A percentile compares a stretch with the other conserved stretches of the same genome.
These are phyloP conservation scores for Venustampulla echinocandica DNA, from an alignment of 495 filamentous ascomycete genomes.

Conservation along the genomic window DNA sequence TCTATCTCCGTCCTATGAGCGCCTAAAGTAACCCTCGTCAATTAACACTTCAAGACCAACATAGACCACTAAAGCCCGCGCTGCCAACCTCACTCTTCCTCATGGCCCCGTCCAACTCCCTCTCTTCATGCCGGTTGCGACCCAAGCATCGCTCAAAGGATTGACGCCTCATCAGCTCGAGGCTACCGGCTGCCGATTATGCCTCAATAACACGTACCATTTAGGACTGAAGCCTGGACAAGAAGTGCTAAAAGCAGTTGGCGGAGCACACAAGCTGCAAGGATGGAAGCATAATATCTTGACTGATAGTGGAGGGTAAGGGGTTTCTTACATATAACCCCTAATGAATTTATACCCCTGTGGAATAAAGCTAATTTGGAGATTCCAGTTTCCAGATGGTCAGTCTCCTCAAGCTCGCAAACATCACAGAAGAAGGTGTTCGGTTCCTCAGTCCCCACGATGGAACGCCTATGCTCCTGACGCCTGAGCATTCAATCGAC, in stretches of 20 bases:
- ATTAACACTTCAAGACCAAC: slow-evolving; percentile 8
- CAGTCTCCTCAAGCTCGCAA: slow-evolving; percentile 85
- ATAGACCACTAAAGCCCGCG: slow-evolving; percentile 90
- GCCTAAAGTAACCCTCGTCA: no score
- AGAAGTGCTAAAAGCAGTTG: slow-evolving; percentile 72
- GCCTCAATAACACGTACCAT: slow-evolving; percentile 97
- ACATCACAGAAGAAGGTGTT: slow-evolving; percentile 91
- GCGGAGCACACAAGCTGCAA: slow-evolving; percentile 88
- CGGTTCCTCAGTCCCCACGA: slow-evolving; percentile 92
- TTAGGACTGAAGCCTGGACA: slow-evolving; percentile 91
- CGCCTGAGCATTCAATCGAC: slow-evolving; percentile 92
- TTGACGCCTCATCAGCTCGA: slow-evolving; percentile 88
- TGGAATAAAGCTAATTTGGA: slow-evolving; percentile 1
- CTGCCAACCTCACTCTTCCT: slow-evolving; percentile 79
- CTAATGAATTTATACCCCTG: not conserved
- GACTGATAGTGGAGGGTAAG: slow-evolving; percentile 91
- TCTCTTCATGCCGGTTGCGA: slow-evolving; percentile 97
- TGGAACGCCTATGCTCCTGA: slow-evolving; percentile 92
- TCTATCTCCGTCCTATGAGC: not conserved
- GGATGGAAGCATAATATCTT: slow-evolving; percentile 93
- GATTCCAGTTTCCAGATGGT: slow-evolving; percentile 90
- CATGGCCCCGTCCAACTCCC: slow-evolving; percentile 86
- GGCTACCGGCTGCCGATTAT: slow-evolving; percentile 78
- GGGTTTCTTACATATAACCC: slow-evolving; percentile 28
- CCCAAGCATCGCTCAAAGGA: slow-evolving; percentile 93